Percentiles rank a stretch among this genome's conserved stretches.
Evolutionary conservation across 2,329 filamentous ascomycete genomes (phyloP).

Genomic region (Neonectria neomacrospora): DNA sequence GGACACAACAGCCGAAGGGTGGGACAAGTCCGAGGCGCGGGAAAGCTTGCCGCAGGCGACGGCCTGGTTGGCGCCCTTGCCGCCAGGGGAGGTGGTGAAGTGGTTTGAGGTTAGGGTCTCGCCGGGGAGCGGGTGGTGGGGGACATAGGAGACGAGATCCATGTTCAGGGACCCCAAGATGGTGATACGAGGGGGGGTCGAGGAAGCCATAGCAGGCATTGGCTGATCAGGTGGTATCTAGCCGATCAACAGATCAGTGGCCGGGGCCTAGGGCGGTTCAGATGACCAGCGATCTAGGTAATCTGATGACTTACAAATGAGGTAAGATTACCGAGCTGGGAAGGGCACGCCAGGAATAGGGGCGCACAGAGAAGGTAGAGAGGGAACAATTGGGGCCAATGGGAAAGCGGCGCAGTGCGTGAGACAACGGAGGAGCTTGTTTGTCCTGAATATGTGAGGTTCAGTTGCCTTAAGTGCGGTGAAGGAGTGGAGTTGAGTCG

Average conservation of each 20-base stretch:
- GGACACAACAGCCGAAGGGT: conserved; percentile 60
- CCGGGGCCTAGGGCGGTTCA: background rate
- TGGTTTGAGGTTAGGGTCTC: conserved; percentile 86
- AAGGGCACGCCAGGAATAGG: background rate
- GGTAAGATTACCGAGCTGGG: conserved; percentile 2
- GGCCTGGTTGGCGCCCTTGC: conserved; percentile 96
- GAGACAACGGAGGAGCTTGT: background rate
- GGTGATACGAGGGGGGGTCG: conserved; percentile 66
- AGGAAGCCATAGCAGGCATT: conserved; percentile 34
- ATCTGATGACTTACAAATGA: conserved; percentile 4
- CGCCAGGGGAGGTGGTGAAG: conserved; percentile 85
- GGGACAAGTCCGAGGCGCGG: conserved; percentile 55
- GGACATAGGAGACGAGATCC: conserved; percentile 89
- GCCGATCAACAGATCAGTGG: background rate
- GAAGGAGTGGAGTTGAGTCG: conserved; percentile 26
- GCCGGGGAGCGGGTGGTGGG: conserved; percentile 83
- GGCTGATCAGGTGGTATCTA: background rate
- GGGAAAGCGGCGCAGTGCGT: background rate
- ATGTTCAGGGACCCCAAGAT: conserved; percentile 94
- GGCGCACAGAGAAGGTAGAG: background rate
- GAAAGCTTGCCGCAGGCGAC: conserved; percentile 88
- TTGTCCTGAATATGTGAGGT: conserved; percentile 3
- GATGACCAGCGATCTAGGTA: background rate
- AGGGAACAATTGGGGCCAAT: conserved; percentile 1
- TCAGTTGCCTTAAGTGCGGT: conserved; percentile 26